Percentiles rank a stretch among this genome's conserved stretches.
Evolutionary conservation across 176 grass and related monocot genomes (phyloP).

Genomic region (Cymbopogon citratus): DNA sequence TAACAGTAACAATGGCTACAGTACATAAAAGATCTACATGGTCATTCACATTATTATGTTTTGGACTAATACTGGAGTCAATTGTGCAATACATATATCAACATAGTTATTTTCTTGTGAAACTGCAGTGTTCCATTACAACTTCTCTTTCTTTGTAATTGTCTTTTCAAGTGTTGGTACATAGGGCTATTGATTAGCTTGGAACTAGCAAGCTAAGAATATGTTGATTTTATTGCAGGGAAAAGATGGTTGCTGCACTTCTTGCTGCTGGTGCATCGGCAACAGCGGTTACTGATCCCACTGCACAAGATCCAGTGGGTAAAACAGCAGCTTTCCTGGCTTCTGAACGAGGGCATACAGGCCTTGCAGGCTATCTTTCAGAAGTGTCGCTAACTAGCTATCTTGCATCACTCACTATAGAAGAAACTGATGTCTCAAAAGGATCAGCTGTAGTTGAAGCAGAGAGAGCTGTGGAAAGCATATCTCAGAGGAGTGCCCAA

Average conservation of each 20-base stretch:
- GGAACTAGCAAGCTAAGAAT: not conserved
- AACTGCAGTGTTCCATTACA: not conserved
- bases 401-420: conserved; percentile 73
- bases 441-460: conserved; percentile 65
- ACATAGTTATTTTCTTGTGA: not conserved
- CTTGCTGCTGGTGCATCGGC: conserved; percentile 78
- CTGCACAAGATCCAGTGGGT: conserved; percentile 80
- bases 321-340: conserved; percentile 94
- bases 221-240: conserved; percentile 47
- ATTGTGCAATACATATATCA: not conserved
- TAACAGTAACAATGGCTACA: not conserved
- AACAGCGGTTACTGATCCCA: conserved; percentile 84
- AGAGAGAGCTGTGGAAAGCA: conserved; percentile 58
- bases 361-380: conserved; percentile 88
- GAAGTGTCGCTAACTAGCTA: conserved; percentile 76
- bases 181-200: not conserved
- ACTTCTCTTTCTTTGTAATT: not conserved
- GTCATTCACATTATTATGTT: conserved; percentile 1
- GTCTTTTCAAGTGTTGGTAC: not conserved
- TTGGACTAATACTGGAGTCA: not conserved
- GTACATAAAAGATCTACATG: conserved; percentile 14
- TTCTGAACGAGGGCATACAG: conserved; percentile 66
- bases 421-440: conserved; percentile 55
- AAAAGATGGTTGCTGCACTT: conserved; percentile 87
- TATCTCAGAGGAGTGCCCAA: conserved; percentile 54